Conservation (phyloP, 768 basidiomycete genomes). For the Tulasnella sp. region DNA sequence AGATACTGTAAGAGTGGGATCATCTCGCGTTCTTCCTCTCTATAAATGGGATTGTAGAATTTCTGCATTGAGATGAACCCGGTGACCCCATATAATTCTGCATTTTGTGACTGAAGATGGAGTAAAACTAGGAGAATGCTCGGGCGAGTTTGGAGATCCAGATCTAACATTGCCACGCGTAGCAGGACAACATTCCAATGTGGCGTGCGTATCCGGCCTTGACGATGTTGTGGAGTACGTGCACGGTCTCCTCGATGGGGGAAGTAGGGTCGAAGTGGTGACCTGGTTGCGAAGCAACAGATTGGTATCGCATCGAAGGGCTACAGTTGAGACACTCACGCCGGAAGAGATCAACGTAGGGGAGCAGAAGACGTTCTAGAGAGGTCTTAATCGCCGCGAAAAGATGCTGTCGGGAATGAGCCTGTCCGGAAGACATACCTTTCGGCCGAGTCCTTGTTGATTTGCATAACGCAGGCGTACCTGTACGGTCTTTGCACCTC, state of each 20-base stretch:
- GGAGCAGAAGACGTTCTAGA: constrained; percentile 37
- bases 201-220: constrained; percentile 43
- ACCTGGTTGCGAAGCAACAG: neutral
- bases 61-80: constrained; percentile 14
- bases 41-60: neutral
- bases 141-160: no score
- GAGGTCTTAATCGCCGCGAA: constrained; percentile 39
- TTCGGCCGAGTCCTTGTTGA: constrained; percentile 2
- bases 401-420: constrained; percentile 35
- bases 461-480: constrained; percentile 7
- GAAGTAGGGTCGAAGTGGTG: constrained; percentile 24
- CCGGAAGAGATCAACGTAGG: constrained; percentile 42
- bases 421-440: neutral
- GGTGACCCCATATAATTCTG: constrained; percentile 8
- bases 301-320: neutral
- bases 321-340: constrained; percentile 24
- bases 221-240: constrained; percentile 41
- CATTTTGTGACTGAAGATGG: neutral
- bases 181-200: constrained; percentile 28
- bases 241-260: constrained; percentile 42
- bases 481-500: neutral
- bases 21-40: constrained; percentile 17
- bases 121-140: neutral
- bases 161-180: constrained; percentile 14
- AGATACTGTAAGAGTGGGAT: neutral